Evolutionary conservation across 768 basidiomycete genomes (phyloP).

Genomic region (Imleria badia): DNA sequence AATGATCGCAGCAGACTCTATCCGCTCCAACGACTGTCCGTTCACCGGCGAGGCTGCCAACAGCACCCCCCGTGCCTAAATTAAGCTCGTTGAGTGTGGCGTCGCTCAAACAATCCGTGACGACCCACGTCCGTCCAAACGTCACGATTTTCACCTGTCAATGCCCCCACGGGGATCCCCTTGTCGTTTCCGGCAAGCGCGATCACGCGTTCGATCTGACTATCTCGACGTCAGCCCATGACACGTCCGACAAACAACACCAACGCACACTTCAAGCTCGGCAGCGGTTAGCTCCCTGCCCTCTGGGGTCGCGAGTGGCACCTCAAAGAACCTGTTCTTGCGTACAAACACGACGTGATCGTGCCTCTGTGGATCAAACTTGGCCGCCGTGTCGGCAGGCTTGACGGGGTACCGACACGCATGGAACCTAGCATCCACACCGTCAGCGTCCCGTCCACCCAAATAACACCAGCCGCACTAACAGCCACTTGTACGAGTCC

Average conservation of each 20-base stretch:
- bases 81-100: not conserved
- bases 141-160: conserved; percentile 90
- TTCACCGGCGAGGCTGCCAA: conserved; percentile 67
- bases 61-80: conserved; percentile 58
- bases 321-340: conserved; percentile 88
- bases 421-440: conserved; percentile 66
- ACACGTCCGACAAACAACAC: not conserved
- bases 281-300: conserved; percentile 74
- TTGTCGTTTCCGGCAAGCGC: conserved; percentile 51
- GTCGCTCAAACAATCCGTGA: conserved; percentile 17
- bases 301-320: conserved; percentile 61
- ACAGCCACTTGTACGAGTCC: conserved; percentile 94
- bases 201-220: conserved; percentile 71
- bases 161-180: conserved; percentile 64
- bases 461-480: conserved; percentile 22
- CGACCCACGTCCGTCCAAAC: conserved; percentile 83
- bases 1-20: conserved; percentile 89
- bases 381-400: conserved; percentile 78
- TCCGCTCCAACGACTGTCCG: conserved; percentile 62
- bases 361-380: conserved; percentile 70
- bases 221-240: conserved; percentile 19
- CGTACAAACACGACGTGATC: conserved; percentile 91
- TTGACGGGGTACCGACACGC: conserved; percentile 83
- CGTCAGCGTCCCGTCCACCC: not conserved
- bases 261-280: conserved; percentile 71